phyloP scores from a whole-genome alignment of 164 flowering plant genomes.

The Pachysandra terminalis region DNA sequence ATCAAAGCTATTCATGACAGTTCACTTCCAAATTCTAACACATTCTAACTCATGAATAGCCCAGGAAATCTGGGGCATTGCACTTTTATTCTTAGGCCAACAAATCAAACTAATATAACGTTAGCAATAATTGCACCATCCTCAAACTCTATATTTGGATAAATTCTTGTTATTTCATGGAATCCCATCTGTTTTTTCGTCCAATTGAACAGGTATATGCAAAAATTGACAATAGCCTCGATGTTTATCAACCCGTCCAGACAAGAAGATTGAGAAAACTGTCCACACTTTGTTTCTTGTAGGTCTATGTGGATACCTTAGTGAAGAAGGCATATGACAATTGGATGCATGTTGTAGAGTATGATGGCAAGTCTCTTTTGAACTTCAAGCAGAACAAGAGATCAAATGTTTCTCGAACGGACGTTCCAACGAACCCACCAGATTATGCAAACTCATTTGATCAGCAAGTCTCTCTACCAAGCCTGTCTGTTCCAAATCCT shows the following conservation, averaged over 20 bases:
- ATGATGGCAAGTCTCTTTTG: slow-evolving; percentile 77
- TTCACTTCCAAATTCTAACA: neutral
- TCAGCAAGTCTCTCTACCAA: slow-evolving; percentile 48
- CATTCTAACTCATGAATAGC: neutral
- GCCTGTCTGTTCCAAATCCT: slow-evolving; percentile 43
- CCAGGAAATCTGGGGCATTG: neutral
- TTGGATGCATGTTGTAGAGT: slow-evolving; percentile 92
- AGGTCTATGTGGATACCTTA: slow-evolving; percentile 81
- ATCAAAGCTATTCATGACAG: neutral
- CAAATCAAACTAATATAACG: neutral
- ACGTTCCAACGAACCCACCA: slow-evolving; percentile 26
- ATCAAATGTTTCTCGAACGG: slow-evolving; percentile 29
- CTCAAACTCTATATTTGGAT: no score
- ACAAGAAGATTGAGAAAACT: neutral
- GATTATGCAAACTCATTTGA: slow-evolving; percentile 42
- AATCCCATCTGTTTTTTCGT: neutral
- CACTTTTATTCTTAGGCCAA: no score
- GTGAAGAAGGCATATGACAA: slow-evolving; percentile 96
- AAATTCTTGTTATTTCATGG: neutral
- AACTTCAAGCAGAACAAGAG: slow-evolving; percentile 41
- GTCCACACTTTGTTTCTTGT: slow-evolving; percentile 14
- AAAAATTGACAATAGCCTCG: neutral
- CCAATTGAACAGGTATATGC: neutral
- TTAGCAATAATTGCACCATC: neutral
- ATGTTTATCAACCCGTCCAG: neutral